These are phyloP conservation scores for Flueggea neowawraea DNA, from an alignment of 441 rosid genomes.

Conservation along the genomic window DNA sequence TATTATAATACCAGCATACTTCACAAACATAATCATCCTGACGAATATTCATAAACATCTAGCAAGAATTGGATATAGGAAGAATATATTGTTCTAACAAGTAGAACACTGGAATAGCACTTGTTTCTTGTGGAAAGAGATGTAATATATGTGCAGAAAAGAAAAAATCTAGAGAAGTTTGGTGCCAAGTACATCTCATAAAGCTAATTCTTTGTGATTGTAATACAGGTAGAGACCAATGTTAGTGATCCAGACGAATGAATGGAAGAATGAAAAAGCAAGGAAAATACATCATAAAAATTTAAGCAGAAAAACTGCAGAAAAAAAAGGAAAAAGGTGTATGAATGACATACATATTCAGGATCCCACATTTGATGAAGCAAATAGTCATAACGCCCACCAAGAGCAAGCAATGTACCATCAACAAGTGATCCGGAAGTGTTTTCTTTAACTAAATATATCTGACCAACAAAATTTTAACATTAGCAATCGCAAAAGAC, in stretches of 20 bases:
- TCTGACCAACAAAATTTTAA: conserved; percentile 34
- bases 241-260: not conserved
- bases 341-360: conserved; percentile 48
- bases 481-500: not conserved
- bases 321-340: conserved; percentile 12
- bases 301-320: not conserved
- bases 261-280: too few relatives aligned
- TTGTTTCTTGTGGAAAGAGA: not conserved
- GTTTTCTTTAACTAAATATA: conserved; percentile 66
- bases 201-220: too few relatives aligned
- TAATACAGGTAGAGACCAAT: too few relatives aligned
- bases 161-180: too few relatives aligned
- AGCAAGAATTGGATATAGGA: conserved; percentile 1
- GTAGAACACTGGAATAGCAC: not conserved
- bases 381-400: conserved; percentile 93
- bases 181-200: too few relatives aligned
- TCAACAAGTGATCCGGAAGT: conserved; percentile 65
- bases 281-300: not conserved
- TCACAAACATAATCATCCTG: not conserved
- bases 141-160: too few relatives aligned
- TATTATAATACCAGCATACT: conserved; percentile 4
- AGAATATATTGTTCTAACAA: not conserved
- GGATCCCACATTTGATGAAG: conserved; percentile 76
- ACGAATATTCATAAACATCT: not conserved
- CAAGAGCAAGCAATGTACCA: conserved; percentile 82